Base-by-base conservation (phyloP, 768 basidiomycete genomes). In the Dendrothele bispora region DNA sequence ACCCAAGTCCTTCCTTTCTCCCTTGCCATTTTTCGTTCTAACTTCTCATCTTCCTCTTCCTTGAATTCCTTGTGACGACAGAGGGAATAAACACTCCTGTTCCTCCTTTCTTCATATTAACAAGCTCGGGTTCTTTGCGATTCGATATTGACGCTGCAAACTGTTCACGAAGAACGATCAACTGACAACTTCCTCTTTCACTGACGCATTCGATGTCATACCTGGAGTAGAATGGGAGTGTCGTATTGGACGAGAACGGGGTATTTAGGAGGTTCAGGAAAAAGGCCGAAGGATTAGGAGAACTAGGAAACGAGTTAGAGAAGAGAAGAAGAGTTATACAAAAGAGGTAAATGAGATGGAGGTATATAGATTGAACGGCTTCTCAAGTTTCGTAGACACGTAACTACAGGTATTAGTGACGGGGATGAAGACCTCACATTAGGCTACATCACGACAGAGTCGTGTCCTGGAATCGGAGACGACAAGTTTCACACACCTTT, bases 151-250 rank as follows among this genome's bases (percentile, higher is more conserved):
- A 80, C 58, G 55, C 73, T 2, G 90, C 89, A n/a, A n/a, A 2
- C 57, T 80, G 2, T 92, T 93, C 68, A 86, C 84, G 25, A 82
- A 82, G 62, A 88, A 91, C 61, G 89, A 93, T 62, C 84, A 90
- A 55, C 74, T 91, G 37, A 87, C 87, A 1, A 78, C 79, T 2
- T 82, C 79, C 5, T 88, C 91, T 0, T 93, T 87, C 59, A 62
- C 68, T 0, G 81, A 91, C 57, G 50, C 69, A 7, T 88, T 89
- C 71, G 51, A 78, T 18, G 89, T 73, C 63, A 74, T 91, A 46
- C 65, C 83, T 5, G 66, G 77, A 36, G 69, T 91, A 28, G 61
- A 75, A 0, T 62, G 78, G 14, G 0, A 64, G 88, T 3, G 70
- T 78, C 0, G 55, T 67, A 11, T 62, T 88, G 47, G 85, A 87